A percentile compares a stretch with the other conserved stretches of the same genome.
phyloP scores from a whole-genome alignment of 1,139 yeast genomes.

The Kodamaea plutei region DNA sequence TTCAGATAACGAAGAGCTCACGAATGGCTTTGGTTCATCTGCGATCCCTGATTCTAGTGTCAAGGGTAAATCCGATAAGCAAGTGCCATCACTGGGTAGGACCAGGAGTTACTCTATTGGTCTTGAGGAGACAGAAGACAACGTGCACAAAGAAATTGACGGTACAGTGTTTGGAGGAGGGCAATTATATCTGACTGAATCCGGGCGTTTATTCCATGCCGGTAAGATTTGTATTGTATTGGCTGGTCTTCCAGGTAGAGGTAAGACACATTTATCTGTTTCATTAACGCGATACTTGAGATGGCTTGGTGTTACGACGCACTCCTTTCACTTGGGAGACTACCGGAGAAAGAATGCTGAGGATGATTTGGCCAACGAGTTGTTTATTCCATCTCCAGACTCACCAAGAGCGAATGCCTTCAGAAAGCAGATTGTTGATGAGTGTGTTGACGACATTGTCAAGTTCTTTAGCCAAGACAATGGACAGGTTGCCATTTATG shows the following conservation, averaged over 20 bases:
- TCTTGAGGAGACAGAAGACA: conserved; percentile 31
- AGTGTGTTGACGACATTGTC: conserved; percentile 67
- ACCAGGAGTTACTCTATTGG: conserved; percentile 10
- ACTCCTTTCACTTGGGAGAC: conserved; percentile 89
- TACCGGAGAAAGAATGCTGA: conserved; percentile 67
- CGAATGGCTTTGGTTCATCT: conserved; percentile 39
- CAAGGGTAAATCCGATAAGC: no score
- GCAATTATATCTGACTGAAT: conserved; percentile 84
- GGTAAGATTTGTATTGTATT: conserved; percentile 87
- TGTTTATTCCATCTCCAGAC: conserved; percentile 61
- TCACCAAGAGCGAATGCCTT: conserved; percentile 50
- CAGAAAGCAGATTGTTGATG: conserved; percentile 56
- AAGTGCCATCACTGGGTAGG: no score
- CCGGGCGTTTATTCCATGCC: conserved; percentile 89
- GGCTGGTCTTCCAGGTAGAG: conserved; percentile 95
- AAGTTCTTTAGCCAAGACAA: conserved; percentile 66
- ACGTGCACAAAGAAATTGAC: conserved; percentile 51
- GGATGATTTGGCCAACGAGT: conserved; percentile 60
- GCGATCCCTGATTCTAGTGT: conserved; percentile 25
- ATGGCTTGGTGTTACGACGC: conserved; percentile 94
- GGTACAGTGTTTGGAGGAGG: conserved; percentile 35
- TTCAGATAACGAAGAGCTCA: conserved; percentile 34
- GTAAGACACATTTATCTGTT: conserved; percentile 90
- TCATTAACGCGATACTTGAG: conserved; percentile 85
- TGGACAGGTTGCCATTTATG: conserved; percentile 95